Base-by-base conservation (phyloP, 108 stramenopile species). In the Skeletonema marinoi region DNA sequence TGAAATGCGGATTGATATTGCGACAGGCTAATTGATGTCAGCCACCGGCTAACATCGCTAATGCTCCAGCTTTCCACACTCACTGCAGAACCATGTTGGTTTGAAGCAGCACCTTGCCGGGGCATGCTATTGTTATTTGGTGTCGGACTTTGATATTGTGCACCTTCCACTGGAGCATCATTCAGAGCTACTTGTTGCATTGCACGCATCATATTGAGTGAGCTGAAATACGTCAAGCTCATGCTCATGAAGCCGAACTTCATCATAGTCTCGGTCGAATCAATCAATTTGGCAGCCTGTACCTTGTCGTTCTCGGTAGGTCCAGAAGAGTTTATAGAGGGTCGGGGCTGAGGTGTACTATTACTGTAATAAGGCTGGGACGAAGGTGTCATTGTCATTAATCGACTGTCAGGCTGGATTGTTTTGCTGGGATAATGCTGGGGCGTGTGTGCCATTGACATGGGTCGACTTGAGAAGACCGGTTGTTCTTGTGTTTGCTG, bases 241-340 rank as follows among this genome's bases (percentile, higher is more conserved):
- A 96, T 96, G 70, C 85, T 85, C 92, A 95, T 93, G 79, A 96
- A 96, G 3, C 93, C 93, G 66, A 96, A 96, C 79, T 96, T 95
- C 93, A 96, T 93, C 71, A 96, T 87, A 7, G 89, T 89, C 78
- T 96, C 96, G 16, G 96, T 95, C 16, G 88, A 89, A 75, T 90
- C 88, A 84, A 95, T 95, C 46, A 96, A 85, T 61, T 93, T 78
- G 9, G 93, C 90, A 42, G 93, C 93, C 69, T 96, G 89, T 60
- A 76, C 44, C 77, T 92, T 91, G 63, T 94, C 88, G 65, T 89
- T 65, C 75, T 83, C 74, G 14, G 78, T 74, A 56, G 80, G 74
- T 39, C 74, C 80, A 29, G 77, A 59, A 69, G 46, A 38, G 67
- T 44, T 46, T 39, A 48, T 41, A 62, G 30, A 54, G 58, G 62